phyloP scores from a whole-genome alignment of 164 flowering plant genomes.

The Tetracentron sinense region DNA sequence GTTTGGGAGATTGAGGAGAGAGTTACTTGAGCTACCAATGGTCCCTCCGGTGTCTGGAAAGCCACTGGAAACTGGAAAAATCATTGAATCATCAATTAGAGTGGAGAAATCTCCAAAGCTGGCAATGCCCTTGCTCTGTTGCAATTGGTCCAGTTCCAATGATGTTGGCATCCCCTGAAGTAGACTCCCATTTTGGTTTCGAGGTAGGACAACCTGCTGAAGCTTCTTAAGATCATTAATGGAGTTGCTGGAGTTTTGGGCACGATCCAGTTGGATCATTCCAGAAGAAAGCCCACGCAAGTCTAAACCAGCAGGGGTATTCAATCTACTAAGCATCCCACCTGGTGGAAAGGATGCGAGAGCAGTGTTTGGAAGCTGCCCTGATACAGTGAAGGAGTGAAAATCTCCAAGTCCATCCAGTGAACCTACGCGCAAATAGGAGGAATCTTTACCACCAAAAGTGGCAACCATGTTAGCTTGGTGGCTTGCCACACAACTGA shows the following conservation, averaged over 20 bases:
- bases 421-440: conserved; percentile 49
- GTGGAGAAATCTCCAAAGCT: conserved; percentile 26
- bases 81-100: conserved; percentile 19
- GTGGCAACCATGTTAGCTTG: conserved; percentile 51
- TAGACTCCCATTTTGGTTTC: conserved; percentile 40
- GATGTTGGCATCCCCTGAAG: conserved; percentile 57
- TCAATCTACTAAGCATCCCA: conserved; percentile 62
- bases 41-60: conserved; percentile 28
- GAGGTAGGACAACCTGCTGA: conserved; percentile 31
- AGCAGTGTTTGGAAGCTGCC: conserved; percentile 42
- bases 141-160: conserved; percentile 49
- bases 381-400: conserved; percentile 42
- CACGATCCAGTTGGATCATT: conserved; percentile 40
- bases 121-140: conserved; percentile 23
- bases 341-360: conserved; percentile 35
- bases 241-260: conserved; percentile 39
- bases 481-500: conserved; percentile 44
- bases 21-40: conserved; percentile 24
- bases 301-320: conserved; percentile 45
- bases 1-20: conserved; percentile 32
- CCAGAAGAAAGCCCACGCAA: conserved; percentile 46
- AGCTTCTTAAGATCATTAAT: conserved; percentile 32
- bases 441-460: conserved; percentile 54
- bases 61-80: conserved; percentile 32
- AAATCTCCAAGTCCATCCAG: conserved; percentile 60